Conservation (phyloP, 1,284 basidiomycete species). For the Cerioporus squamosus region DNA sequence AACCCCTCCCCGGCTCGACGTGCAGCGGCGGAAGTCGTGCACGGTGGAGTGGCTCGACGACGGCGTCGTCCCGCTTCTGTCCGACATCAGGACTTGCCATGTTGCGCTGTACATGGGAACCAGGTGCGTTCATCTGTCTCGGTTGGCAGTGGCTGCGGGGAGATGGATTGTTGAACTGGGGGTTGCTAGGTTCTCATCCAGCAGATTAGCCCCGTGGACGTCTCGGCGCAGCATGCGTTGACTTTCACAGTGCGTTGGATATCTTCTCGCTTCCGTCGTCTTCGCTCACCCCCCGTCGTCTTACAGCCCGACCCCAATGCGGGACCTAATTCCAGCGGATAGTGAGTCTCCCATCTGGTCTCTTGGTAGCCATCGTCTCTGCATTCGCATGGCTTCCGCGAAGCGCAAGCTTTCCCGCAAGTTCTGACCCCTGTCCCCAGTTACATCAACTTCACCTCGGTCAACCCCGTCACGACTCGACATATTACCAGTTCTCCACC, state of each 20-base stretch:
- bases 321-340: constrained; percentile 55
- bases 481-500: constrained; percentile 55
- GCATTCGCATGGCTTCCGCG: no score
- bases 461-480: constrained; percentile 41
- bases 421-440: constrained; percentile 34
- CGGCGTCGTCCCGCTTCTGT: constrained; percentile 53
- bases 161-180: not conserved
- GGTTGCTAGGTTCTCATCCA: constrained; percentile 54
- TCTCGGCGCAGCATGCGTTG: constrained; percentile 37
- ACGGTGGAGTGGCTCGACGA: constrained; percentile 64
- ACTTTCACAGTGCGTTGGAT: constrained; percentile 40
- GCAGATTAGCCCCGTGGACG: constrained; percentile 44
- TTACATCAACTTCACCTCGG: constrained; percentile 61
- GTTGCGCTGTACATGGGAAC: constrained; percentile 59
- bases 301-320: constrained; percentile 43
- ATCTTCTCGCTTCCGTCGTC: not conserved
- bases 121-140: constrained; percentile 42
- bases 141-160: not conserved
- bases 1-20: constrained; percentile 41
- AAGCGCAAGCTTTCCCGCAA: no score
- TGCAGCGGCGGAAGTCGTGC: constrained; percentile 59
- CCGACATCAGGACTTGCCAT: constrained; percentile 50
- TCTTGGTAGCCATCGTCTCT: no score
- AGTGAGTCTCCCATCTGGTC: constrained; percentile 44
- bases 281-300: not conserved